Evolutionary conservation across 2,329 filamentous ascomycete species (phyloP).

Genomic region (Verticillium isaacii): DNA sequence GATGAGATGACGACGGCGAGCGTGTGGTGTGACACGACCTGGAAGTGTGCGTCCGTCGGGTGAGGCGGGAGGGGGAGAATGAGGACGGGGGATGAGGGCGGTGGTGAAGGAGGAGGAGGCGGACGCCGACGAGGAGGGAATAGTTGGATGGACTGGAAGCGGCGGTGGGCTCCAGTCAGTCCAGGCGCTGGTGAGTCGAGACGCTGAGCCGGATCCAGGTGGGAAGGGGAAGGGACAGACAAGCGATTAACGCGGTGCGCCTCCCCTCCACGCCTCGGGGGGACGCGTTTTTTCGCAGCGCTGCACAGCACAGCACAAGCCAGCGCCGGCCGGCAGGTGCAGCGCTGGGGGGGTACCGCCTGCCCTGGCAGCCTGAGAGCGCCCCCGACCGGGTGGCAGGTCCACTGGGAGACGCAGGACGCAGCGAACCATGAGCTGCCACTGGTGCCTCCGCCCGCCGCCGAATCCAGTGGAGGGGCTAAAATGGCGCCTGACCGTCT

Average conservation of each 20-base stretch:
- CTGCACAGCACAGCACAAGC: no score
- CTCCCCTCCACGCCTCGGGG: not conserved
- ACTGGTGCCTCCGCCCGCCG: not conserved
- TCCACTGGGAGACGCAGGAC: not conserved
- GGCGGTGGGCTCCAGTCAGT: not conserved
- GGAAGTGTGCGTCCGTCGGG: not conserved
- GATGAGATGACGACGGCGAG: constrained; percentile 15
- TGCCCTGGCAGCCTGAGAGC: not conserved
- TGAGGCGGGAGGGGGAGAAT: not conserved
- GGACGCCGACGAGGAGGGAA: constrained; percentile 7
- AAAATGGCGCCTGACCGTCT: not conserved
- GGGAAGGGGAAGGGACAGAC: not conserved
- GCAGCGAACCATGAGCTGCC: not conserved
- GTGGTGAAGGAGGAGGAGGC: not conserved
- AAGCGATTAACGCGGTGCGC: not conserved
- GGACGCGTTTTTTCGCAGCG: not conserved
- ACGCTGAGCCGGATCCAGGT: constrained; percentile 1
- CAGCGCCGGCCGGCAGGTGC: not conserved
- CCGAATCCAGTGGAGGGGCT: not conserved
- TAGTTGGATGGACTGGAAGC: not conserved
- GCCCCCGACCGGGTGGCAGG: not conserved
- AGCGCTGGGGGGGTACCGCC: not conserved
- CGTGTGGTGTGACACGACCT: not conserved
- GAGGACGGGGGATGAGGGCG: constrained; percentile 1
- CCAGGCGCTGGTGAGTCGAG: not conserved